Conservation (phyloP, 768 basidiomycete species). For the Boletus rex-veris region DNA sequence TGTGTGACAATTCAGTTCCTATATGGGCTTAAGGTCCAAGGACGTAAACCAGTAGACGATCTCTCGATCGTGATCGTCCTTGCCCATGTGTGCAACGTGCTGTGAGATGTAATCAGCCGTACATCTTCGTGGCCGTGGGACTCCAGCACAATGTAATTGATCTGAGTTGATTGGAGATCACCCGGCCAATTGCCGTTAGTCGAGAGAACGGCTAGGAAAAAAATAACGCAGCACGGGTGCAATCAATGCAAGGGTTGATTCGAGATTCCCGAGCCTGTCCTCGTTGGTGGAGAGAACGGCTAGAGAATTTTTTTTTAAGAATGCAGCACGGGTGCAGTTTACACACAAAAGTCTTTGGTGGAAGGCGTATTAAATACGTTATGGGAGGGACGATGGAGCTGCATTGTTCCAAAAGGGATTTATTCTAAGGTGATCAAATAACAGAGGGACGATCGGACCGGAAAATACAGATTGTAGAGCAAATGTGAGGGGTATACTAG, state of each 20-base stretch:
- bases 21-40: background rate
- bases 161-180: no score
- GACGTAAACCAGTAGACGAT: slow-evolving; percentile 14
- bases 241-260: background rate
- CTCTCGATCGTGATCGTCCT: slow-evolving; percentile 19
- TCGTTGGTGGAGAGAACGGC: background rate
- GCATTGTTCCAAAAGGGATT: background rate
- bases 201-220: no score
- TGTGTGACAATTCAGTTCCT: background rate
- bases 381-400: background rate
- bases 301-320: no score
- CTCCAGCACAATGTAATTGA: background rate
- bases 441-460: slow-evolving; percentile 7
- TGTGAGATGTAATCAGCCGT: background rate
- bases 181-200: no score
- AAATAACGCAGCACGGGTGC: background rate
- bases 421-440: slow-evolving; percentile 4
- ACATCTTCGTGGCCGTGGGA: background rate
- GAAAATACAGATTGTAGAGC: slow-evolving; percentile 10
- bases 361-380: background rate
- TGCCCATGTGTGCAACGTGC: background rate
- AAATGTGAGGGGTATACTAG: slow-evolving; percentile 14
- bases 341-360: background rate
- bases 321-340: background rate
- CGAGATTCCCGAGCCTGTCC: background rate